A percentile compares a stretch with the other conserved stretches of the same genome.
These are phyloP conservation scores for Pontederia crassipes DNA, from an alignment of 176 grass and related monocot genomes.

Conservation along the genomic window DNA sequence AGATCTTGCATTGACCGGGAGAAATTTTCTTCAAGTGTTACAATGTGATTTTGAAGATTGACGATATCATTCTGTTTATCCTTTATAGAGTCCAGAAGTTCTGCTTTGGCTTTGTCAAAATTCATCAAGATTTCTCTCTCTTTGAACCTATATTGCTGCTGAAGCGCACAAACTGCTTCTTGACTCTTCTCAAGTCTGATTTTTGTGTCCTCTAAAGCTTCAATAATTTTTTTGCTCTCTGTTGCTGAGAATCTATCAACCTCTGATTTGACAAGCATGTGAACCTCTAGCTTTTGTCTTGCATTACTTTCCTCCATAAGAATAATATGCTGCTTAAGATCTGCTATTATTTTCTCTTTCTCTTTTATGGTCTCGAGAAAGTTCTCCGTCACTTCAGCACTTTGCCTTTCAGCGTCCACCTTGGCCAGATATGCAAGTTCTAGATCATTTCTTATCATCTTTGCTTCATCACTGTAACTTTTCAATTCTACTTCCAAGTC, in stretches of 20 bases:
- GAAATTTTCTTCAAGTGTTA: conserved; percentile 37
- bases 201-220: conserved; percentile 32
- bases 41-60: conserved; percentile 31
- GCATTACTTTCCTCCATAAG: conserved; percentile 44
- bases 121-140: conserved; percentile 31
- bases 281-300: conserved; percentile 28
- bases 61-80: conserved; percentile 48
- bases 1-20: conserved; percentile 29
- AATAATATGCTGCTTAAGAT: conserved; percentile 31
- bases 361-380: conserved; percentile 26
- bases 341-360: conserved; percentile 32
- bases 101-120: conserved; percentile 49
- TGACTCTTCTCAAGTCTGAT: conserved; percentile 17
- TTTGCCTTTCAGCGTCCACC: conserved; percentile 25
- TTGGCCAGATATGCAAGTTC: conserved; percentile 34
- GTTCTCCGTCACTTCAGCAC: conserved; percentile 36
- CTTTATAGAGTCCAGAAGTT: conserved; percentile 45
- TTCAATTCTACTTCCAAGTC: conserved; percentile 34
- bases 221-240: conserved; percentile 29
- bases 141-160: conserved; percentile 34
- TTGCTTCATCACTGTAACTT: conserved; percentile 24
- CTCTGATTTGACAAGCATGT: conserved; percentile 28
- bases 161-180: conserved; percentile 9
- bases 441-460: conserved; percentile 25
- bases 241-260: conserved; percentile 25